Conservation (phyloP, 768 basidiomycete species). For the Tricholomella constricta region DNA sequence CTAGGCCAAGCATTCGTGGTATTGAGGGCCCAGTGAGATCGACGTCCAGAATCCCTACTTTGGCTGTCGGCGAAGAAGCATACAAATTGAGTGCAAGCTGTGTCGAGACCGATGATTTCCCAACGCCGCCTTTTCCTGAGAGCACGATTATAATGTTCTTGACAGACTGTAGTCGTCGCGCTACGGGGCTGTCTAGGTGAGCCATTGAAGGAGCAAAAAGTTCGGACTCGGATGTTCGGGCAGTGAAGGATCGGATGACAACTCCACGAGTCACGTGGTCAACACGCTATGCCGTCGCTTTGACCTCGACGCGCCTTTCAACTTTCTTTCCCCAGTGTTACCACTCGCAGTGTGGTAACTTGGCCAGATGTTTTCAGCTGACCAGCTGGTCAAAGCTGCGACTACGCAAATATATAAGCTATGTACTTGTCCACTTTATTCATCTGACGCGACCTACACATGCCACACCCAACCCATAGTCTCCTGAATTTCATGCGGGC, state of each 20-base stretch:
- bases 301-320: too few species aligned
- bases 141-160: slow-evolving; percentile 90
- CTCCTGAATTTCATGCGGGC: too few species aligned
- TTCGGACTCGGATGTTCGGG: too few species aligned
- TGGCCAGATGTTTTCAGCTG: background rate
- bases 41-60: slow-evolving; percentile 89
- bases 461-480: background rate
- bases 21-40: slow-evolving; percentile 95
- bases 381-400: background rate
- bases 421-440: too few species aligned
- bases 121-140: slow-evolving; percentile 97
- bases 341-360: too few species aligned
- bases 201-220: slow-evolving; percentile 27
- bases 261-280: too few species aligned
- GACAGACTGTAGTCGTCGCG: slow-evolving; percentile 69
- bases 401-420: background rate
- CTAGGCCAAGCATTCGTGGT: slow-evolving; percentile 92
- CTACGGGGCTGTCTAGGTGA: slow-evolving; percentile 55
- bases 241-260: too few species aligned
- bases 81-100: slow-evolving; percentile 91
- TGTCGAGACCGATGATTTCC: slow-evolving; percentile 94
- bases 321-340: too few species aligned
- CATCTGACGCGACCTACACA: background rate
- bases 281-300: too few species aligned
- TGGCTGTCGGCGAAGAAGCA: slow-evolving; percentile 61